Evolutionary conservation across 2,329 filamentous ascomycete genomes (phyloP), one percentile per base, ranked within the genome.

Genomic region (Colletotrichum viniferum): DNA sequence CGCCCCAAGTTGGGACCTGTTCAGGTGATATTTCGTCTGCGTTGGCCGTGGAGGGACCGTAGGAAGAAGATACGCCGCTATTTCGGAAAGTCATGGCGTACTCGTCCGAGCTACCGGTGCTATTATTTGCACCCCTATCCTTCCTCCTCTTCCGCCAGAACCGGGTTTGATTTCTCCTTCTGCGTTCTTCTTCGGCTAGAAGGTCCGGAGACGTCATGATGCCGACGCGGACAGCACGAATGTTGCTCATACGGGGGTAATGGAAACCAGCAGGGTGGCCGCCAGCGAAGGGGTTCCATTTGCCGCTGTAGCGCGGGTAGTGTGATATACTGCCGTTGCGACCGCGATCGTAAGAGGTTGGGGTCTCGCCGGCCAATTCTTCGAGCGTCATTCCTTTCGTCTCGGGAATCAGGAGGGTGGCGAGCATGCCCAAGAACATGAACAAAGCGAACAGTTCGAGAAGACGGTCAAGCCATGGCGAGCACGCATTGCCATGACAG

Each of bases 361-460:
- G 89, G 4, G 90, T 86, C 82, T 95, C 93, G 12, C 92, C 93
- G 2, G 92, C 89, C 18, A 95, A 85, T 77, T 93, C 90, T 81
- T 95, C 95, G 56, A 97, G 86, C 0, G 94, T 95, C 82, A 92
- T 88, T 2, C 93, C 89, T 85, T 94, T 95, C 0, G 93, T 96
- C 85, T 96, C 94, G 0, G 94, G 94, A 26, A 96, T 92, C n/a
- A 96, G 85, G 5, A 96, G 85, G 2, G 92, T 92, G 4, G 91
- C 91, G 62, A 95, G 84, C 62, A 91, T 90, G 43, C 95, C 95
- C 67, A 90, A 89, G 7, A 96, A 87, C 94, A 96, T 96, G 87
- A 96, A 96, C 12, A 95, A 87, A 0, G 94, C 93, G 83, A 95
- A 96, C 48, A 96, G 93, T 82, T 95, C 89, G 86, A 96, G 92